Percentiles rank a stretch among this genome's conserved stretches.
phyloP scores from a whole-genome alignment of 805 yeast species.

The Kluyveromyces siamensis region DNA sequence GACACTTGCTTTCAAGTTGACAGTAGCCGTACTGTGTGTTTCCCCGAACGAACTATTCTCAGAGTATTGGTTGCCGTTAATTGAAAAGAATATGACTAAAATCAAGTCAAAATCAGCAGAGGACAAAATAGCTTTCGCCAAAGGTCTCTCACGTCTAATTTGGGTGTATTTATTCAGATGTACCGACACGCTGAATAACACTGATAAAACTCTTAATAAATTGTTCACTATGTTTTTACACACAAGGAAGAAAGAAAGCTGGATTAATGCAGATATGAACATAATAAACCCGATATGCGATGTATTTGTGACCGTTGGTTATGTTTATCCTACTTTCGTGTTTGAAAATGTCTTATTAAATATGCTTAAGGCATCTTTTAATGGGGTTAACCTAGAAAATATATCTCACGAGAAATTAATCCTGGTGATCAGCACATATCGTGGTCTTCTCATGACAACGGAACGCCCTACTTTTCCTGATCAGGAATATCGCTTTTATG shows the following conservation, averaged over 20 bases:
- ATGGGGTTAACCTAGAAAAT: conserved; percentile 49
- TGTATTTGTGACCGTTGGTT: conserved; percentile 69
- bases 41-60: conserved; percentile 71
- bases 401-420: conserved; percentile 62
- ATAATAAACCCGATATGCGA: conserved; percentile 62
- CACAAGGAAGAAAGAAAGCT: conserved; percentile 56
- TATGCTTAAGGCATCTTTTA: conserved; percentile 52
- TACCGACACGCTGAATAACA: conserved; percentile 81
- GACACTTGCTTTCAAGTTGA: conserved; percentile 57
- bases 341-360: conserved; percentile 73
- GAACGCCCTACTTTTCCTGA: conserved; percentile 72
- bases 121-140: conserved; percentile 47
- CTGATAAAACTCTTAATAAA: conserved; percentile 65
- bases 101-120: conserved; percentile 53
- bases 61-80: conserved; percentile 57
- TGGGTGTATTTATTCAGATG: conserved; percentile 89
- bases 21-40: conserved; percentile 69
- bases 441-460: conserved; percentile 59
- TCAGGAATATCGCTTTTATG: conserved; percentile 25
- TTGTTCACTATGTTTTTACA: conserved; percentile 50
- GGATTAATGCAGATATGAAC: conserved; percentile 62
- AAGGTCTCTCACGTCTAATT: conserved; percentile 60
- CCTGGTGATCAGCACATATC: conserved; percentile 61
- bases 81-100: conserved; percentile 53
- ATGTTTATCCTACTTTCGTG: conserved; percentile 66